Conservation (phyloP, 1,284 basidiomycete species). For the Macrocystidia cucumis region DNA sequence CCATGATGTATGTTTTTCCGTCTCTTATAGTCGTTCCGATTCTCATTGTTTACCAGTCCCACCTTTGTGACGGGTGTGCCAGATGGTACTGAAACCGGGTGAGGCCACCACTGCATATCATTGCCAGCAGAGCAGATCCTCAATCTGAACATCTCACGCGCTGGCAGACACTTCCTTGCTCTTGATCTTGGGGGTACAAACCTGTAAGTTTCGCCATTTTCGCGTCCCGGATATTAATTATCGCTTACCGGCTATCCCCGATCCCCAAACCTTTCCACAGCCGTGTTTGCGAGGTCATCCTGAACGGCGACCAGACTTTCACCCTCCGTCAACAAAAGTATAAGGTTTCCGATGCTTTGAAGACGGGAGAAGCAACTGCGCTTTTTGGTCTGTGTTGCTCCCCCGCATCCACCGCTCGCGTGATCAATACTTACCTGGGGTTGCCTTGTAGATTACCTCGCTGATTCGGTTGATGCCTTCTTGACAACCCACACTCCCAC, state of each 20-base stretch:
- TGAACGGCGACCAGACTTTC: slow-evolving; percentile 88
- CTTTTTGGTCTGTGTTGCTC: slow-evolving; percentile 64
- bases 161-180: slow-evolving; percentile 82
- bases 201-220: slow-evolving; percentile 50
- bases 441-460: slow-evolving; percentile 76
- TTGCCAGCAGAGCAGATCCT: not conserved
- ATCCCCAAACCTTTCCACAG: slow-evolving; percentile 37
- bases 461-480: slow-evolving; percentile 92
- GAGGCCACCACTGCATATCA: slow-evolving; percentile 17
- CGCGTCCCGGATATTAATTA: too few species aligned
- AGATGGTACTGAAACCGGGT: slow-evolving; percentile 88
- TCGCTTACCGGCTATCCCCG: too few species aligned
- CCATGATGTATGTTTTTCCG: slow-evolving; percentile 81
- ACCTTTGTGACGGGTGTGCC: slow-evolving; percentile 89
- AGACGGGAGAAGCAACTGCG: slow-evolving; percentile 78
- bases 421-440: too few species aligned
- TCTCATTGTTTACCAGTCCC: slow-evolving; percentile 64
- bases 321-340: slow-evolving; percentile 89
- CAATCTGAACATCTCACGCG: too few species aligned
- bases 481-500: slow-evolving; percentile 51
- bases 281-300: slow-evolving; percentile 88
- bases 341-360: slow-evolving; percentile 84
- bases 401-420: too few species aligned
- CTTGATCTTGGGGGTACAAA: slow-evolving; percentile 95
- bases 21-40: too few species aligned